These are phyloP conservation scores for Middelhovenomyces tepae DNA, from an alignment of 805 yeast species.

Conservation along the genomic window DNA sequence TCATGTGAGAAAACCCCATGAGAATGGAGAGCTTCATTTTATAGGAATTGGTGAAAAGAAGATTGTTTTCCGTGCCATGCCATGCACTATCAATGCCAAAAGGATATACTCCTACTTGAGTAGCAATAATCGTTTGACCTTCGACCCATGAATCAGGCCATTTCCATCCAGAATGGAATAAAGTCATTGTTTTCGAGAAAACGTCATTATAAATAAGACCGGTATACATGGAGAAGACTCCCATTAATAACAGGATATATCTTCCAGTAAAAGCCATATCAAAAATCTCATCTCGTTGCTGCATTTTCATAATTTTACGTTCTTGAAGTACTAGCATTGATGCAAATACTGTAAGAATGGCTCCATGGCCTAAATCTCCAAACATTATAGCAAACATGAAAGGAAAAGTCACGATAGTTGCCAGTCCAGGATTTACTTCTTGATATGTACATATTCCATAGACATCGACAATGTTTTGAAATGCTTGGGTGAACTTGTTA, in stretches of 20 bases:
- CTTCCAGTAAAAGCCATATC: slow-evolving; percentile 96
- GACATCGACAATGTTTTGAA: slow-evolving; percentile 89
- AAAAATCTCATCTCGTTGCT: slow-evolving; percentile 85
- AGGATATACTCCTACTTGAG: slow-evolving; percentile 58
- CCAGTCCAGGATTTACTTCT: slow-evolving; percentile 92
- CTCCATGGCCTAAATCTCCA: slow-evolving; percentile 97
- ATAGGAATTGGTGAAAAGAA: slow-evolving; percentile 87
- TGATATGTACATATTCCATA: slow-evolving; percentile 90
- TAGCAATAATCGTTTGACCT: slow-evolving; percentile 65
- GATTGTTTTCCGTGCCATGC: slow-evolving; percentile 94
- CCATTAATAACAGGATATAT: slow-evolving; percentile 87
- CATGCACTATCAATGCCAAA: slow-evolving; percentile 90
- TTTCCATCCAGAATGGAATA: slow-evolving; percentile 85
- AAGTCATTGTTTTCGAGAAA: slow-evolving; percentile 82
- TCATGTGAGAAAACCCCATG: slow-evolving; percentile 93
- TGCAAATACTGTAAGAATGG: slow-evolving; percentile 70
- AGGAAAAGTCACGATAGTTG: slow-evolving; percentile 93
- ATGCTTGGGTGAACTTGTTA: slow-evolving; percentile 85
- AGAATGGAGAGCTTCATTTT: slow-evolving; percentile 94
- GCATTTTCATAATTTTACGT: slow-evolving; percentile 51
- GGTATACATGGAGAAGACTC: slow-evolving; percentile 88
- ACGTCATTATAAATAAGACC: slow-evolving; percentile 91
- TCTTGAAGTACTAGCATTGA: slow-evolving; percentile 65
- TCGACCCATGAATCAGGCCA: slow-evolving; percentile 72
- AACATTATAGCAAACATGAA: slow-evolving; percentile 99